Base-by-base conservation (phyloP, 1,139 yeast species). In the Kazachstania sp. region DNA sequence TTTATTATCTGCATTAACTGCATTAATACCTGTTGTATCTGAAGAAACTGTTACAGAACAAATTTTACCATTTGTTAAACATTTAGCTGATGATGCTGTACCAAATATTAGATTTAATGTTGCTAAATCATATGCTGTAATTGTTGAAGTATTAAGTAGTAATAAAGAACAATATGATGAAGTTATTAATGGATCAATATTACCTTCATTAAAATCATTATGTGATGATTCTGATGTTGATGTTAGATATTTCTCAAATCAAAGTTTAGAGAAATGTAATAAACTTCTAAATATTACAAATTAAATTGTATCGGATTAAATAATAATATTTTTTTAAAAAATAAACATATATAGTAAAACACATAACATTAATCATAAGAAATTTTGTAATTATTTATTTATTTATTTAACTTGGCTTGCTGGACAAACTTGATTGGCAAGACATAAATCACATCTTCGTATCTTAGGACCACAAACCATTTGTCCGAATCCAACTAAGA, bases 71-170 rank as follows among this genome's bases (percentile, higher is more conserved):
- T 90, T 87, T 61, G 73, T 92, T 54, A 75, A 79, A 56, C 80
- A 79, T 46, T 74, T 90, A 56, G 73, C 81, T 43, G 73, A 73
- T 45, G 98, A 92, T 68, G 76, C 81, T 4, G 97, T 92, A 48
- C 96, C 99, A 57, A 92, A 92, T 66, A 90, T 92, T 56, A 77
- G 97, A 64, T 92, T 92, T 71, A 92, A 90, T 66, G 90, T 86
- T 54, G 97, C 98, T 28, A 88, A 86, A 67, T 79, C 95, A 30
- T 81, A 84, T 62, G 74, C 79, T 41, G 72, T 75, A 18, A 71
- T 86, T 45, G 81, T 58, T 77, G 38, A 75, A 78, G 63, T 73
- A 77, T 35, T 73, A 79, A 56, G 59, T 41, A 57, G 60, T 36
- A 62, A 61, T 44, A 57, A 60, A 41, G 49, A 45, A 11, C 48